Evolutionary conservation across 176 grass and related monocot genomes (phyloP).

Genomic region (Melocanna baccifera): DNA sequence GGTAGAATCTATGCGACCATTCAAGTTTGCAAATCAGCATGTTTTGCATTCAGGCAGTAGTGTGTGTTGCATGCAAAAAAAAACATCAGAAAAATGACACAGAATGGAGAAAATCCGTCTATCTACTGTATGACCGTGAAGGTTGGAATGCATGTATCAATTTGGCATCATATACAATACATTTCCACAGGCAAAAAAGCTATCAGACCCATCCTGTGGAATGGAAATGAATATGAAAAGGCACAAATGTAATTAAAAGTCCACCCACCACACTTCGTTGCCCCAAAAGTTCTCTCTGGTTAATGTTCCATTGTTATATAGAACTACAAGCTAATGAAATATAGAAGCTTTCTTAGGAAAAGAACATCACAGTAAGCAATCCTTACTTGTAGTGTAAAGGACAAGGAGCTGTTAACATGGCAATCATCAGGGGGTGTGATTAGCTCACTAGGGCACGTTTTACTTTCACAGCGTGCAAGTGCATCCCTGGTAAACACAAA

Average conservation of each 20-base stretch:
- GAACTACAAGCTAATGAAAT: background rate
- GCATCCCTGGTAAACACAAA: slow-evolving; percentile 57
- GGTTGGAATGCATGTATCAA: background rate
- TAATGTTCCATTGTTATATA: background rate
- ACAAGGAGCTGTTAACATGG: slow-evolving; percentile 86
- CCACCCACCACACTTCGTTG: background rate
- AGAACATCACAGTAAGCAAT: slow-evolving; percentile 9
- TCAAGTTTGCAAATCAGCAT: background rate
- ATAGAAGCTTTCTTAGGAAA: background rate
- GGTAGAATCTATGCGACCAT: slow-evolving; percentile 5
- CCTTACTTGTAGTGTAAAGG: slow-evolving; percentile 85
- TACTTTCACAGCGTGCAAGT: slow-evolving; percentile 79
- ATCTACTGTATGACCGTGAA: background rate
- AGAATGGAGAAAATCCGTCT: background rate
- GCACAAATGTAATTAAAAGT: background rate
- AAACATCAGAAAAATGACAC: background rate
- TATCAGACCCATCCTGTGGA: background rate
- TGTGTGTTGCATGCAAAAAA: background rate
- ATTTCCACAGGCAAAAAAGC: background rate
- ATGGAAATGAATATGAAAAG: slow-evolving; percentile 3
- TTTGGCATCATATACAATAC: slow-evolving; percentile 7
- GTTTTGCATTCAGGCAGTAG: background rate
- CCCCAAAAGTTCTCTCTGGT: background rate
- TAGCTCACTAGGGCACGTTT: slow-evolving; percentile 91
- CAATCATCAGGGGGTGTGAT: slow-evolving; percentile 95